These are phyloP conservation scores for Pseudisothecium myosuroides DNA, from an alignment of 225 moss, liverwort and hornwort genomes.

Conservation along the genomic window DNA sequence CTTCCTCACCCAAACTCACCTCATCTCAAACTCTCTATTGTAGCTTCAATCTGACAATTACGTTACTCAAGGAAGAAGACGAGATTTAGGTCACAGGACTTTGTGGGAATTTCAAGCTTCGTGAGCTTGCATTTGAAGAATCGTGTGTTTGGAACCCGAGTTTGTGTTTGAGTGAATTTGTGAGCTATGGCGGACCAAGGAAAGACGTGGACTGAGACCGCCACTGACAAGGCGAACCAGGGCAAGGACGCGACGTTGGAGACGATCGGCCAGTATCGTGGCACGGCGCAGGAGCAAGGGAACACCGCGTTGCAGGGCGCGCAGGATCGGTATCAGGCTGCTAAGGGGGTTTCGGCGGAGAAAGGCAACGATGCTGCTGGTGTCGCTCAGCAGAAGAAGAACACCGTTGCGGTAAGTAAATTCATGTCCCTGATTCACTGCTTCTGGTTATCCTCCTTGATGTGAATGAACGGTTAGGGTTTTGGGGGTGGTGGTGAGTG, in stretches of 20 bases:
- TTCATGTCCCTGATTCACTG: no score
- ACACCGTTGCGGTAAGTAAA: neutral
- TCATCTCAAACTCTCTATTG: no score
- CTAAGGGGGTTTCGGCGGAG: neutral
- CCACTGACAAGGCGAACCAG: constrained; percentile 11
- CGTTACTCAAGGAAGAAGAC: neutral
- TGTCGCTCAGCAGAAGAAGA: constrained; percentile 16
- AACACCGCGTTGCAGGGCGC: constrained; percentile 6
- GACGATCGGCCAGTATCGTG: constrained; percentile 7
- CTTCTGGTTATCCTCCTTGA: neutral
- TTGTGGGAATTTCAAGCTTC: no score
- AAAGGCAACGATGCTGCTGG: neutral
- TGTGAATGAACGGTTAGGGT: neutral
- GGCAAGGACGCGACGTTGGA: constrained; percentile 19
- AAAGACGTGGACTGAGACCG: neutral
- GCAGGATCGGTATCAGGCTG: constrained; percentile 17
- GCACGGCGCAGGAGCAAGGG: constrained; percentile 29
- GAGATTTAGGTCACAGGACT: neutral
- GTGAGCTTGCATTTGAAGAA: neutral
- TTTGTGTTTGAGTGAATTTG: no score
- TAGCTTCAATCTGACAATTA: no score
- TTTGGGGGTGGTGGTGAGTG: neutral
- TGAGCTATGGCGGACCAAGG: constrained; percentile 14
- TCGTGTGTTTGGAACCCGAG: no score
- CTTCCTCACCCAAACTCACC: no score